phyloP scores from a whole-genome alignment of 1,139 yeast genomes.

The Hanseniaspora sp. region DNA sequence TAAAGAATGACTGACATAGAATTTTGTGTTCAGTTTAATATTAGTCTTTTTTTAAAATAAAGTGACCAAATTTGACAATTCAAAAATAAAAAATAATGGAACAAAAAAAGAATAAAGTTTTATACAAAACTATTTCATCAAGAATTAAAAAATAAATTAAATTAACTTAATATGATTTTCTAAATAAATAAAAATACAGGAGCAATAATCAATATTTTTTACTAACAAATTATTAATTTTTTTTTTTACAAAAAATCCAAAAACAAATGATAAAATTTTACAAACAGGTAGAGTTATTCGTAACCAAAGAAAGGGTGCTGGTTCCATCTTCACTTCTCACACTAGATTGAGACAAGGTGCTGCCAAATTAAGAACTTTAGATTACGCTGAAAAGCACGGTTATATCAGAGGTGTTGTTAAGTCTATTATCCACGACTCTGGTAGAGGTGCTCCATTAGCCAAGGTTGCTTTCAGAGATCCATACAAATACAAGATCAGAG shows the following conservation, averaged over 20 bases:
- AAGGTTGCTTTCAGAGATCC: constrained; percentile 99
- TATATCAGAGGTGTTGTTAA: constrained; percentile 98
- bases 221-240: constrained; percentile 22
- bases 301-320: constrained; percentile 99
- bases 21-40: too few species aligned
- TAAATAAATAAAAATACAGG: too few species aligned
- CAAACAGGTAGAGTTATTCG: constrained; percentile 97
- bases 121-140: too few species aligned
- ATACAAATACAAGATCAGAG: constrained; percentile 95
- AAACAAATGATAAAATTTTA: constrained; percentile 16
- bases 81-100: too few species aligned
- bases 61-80: too few species aligned
- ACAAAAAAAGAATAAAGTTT: too few species aligned
- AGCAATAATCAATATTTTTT: too few species aligned
- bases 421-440: constrained; percentile 98
- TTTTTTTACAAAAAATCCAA: background rate
- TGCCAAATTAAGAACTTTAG: constrained; percentile 98
- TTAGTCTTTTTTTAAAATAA: too few species aligned
- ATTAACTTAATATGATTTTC: too few species aligned
- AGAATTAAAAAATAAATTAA: too few species aligned
- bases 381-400: constrained; percentile 99
- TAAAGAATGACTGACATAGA: too few species aligned
- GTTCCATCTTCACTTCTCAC: constrained; percentile 99
- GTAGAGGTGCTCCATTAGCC: constrained; percentile 99
- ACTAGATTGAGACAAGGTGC: constrained; percentile 99